A percentile compares a stretch with the other conserved stretches of the same genome.
These are phyloP conservation scores for Climacium dendroides DNA, from an alignment of 225 moss, liverwort and hornwort species.

Conservation along the genomic window DNA sequence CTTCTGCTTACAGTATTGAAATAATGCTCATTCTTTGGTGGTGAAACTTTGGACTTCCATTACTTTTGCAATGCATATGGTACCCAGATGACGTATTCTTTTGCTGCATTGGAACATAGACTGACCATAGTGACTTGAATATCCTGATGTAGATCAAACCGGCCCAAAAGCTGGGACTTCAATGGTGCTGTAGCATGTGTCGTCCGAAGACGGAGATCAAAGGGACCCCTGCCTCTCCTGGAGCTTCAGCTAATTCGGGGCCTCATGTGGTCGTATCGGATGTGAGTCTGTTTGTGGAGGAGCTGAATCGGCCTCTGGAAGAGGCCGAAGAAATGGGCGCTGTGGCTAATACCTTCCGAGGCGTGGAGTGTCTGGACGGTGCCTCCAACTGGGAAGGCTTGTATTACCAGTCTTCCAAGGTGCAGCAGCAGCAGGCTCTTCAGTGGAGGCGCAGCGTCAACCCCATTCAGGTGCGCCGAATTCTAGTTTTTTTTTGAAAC, in stretches of 20 bases:
- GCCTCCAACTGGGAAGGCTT: slow-evolving; percentile 28
- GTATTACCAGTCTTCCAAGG: slow-evolving; percentile 16
- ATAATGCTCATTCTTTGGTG: background rate
- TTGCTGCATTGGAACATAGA: background rate
- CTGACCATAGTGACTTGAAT: background rate
- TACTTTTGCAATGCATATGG: background rate
- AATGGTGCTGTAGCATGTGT: slow-evolving; percentile 41
- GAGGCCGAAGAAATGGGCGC: slow-evolving; percentile 43
- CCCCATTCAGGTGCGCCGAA: slow-evolving; percentile 3
- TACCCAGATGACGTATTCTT: background rate
- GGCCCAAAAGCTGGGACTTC: slow-evolving; percentile 5
- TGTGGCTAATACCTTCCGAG: slow-evolving; percentile 28
- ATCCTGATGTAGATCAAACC: slow-evolving; percentile 9
- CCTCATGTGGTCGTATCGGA: background rate
- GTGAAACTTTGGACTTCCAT: background rate
- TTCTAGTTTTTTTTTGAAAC: background rate
- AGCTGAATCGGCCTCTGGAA: background rate
- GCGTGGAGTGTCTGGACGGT: slow-evolving; percentile 33
- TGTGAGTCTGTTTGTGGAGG: slow-evolving; percentile 21
- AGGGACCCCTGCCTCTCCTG: background rate
- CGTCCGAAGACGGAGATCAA: slow-evolving; percentile 1
- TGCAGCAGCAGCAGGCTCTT: slow-evolving; percentile 3
- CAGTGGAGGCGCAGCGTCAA: slow-evolving; percentile 12
- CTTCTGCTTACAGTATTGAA: background rate
- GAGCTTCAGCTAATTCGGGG: background rate